Evolutionary conservation across 192 early-diverging fungal species (phyloP), one percentile per base, ranked within the genome.

Genomic region (Bifiguratus adelaidae): DNA sequence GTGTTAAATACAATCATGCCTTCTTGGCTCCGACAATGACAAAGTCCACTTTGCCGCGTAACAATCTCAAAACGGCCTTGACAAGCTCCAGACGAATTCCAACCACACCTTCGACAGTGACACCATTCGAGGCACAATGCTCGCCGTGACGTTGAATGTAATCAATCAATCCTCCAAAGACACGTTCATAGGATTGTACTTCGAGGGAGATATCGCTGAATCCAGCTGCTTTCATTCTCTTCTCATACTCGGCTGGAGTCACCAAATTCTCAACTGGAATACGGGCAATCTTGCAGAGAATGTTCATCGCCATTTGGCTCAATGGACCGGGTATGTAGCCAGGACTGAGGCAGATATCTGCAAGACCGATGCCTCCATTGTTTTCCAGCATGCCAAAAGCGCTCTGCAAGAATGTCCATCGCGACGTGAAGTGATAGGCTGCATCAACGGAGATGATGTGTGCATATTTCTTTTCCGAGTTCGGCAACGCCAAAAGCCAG

Each of bases 341-440:
- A 36, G 47, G 47, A 33, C 51, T 51, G 2, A 63, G 47, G 18
- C 53, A 53, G 40, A 74, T 55, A 30, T 74, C 72, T 11, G 60
- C 61, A 16, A 74, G 26, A 0, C 61, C 67, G 1, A 60, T 22
- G 6, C 16, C 43, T 2, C 64, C 65, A 1, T 40, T 37, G 2
- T 60, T 51, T 23, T 20, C 3, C 1, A 65, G 49, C 0, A 56
- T 28, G 3, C 23, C 9, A 7, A 53, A 19, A 15, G 52, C 55
- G 8, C 58, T 43, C 3, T 30, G 40, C 1, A 74, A 23, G 12
- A 74, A 74, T 3, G 41, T 21, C 20, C 55, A 65, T 1, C 68
- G 63, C 1, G 71, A 67, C 22, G 60, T 55, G 45, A 64, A 74
- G 21, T 74, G 71, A 32, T 70, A 70, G 1, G 71, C 71, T 0